Evolutionary conservation across 1,139 yeast genomes (phyloP), one percentile per base, ranked within the genome.

Genomic region (Geotrichum klebahnii): DNA sequence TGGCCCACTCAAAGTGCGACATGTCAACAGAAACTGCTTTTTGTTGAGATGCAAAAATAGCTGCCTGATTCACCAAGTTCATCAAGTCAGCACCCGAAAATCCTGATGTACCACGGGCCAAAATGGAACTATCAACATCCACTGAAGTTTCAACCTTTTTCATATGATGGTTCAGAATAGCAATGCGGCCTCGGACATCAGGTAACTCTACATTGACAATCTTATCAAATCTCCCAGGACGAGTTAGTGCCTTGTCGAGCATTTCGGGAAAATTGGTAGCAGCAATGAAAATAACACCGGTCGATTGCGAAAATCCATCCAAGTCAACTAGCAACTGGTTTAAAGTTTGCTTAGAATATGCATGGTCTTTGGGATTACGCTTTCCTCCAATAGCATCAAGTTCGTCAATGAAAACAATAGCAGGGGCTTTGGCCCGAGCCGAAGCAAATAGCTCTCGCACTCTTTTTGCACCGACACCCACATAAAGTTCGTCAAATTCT

Each of bases 91-190:
- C 99, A 64, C 99, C 99, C 14, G 95, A 84, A 60, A 92, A 78
- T n/a, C 99, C 99, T 2, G 97, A 95, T 1, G 98, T 94, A 53
- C 97, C 96, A 67, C 98, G 79, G 5, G 99, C 98, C 64, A 92
- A 78, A 53, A 89, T 77, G 12, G 87, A 76, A 14, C 96, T 84
- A 64, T 92, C 96, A 35, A 92, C 96, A 59, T 83, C 82, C 54
- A 83, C 79, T 5, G 95, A 79, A 44, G 88, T 74, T 58, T 92
- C 96, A 45, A 94, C 89, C 65, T 89, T 89, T 63, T 81, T 81
- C 88, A 92, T 83, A 69, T 94, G 97, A 65, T 85, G 97, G 64
- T 81, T 82, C 67, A 94, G 76, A 57, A 94, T 94, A 59, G 89
- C 97, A 44, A 92, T 78, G 66, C 99, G 82, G 44, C 99, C 99